Conservation (phyloP, 2,329 filamentous ascomycete species). For the Claviceps lovelessii region DNA sequence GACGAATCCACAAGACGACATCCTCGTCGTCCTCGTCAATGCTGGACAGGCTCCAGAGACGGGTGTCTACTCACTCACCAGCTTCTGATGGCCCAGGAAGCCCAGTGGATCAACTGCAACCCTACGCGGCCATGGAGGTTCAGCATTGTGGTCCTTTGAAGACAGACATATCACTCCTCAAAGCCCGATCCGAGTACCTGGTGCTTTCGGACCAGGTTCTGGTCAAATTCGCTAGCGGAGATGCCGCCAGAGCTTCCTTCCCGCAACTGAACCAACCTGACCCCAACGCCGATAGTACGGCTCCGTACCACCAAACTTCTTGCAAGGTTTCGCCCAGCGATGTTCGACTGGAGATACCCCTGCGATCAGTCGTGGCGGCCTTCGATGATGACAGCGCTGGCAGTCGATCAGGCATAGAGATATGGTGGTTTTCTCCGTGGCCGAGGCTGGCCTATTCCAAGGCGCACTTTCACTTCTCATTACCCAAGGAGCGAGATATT, state of each 20-base stretch:
- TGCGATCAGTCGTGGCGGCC: slow-evolving; percentile 36
- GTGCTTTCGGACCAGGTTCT: slow-evolving; percentile 37
- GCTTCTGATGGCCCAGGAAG: slow-evolving; percentile 16
- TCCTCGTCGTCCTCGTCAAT: slow-evolving; percentile 26
- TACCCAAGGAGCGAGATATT: slow-evolving; percentile 34
- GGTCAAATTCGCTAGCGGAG: slow-evolving; percentile 33
- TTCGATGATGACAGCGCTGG: slow-evolving; percentile 37
- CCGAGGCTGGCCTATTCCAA: slow-evolving; percentile 32
- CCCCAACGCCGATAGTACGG: slow-evolving; percentile 10
- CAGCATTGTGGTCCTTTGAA: slow-evolving; percentile 34
- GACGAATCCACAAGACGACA: slow-evolving; percentile 24
- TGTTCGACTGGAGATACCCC: slow-evolving; percentile 31
- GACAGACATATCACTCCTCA: slow-evolving; percentile 33
- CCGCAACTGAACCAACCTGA: slow-evolving; percentile 25
- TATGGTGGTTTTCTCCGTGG: slow-evolving; percentile 39
- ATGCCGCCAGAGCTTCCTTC: slow-evolving; percentile 33
- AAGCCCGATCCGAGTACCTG: slow-evolving; percentile 34
- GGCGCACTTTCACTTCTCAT: slow-evolving; percentile 33
- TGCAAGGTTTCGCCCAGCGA: slow-evolving; percentile 21
- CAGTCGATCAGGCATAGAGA: slow-evolving; percentile 37
- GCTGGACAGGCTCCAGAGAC: slow-evolving; percentile 27
- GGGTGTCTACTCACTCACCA: slow-evolving; percentile 24
- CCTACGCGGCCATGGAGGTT: slow-evolving; percentile 25
- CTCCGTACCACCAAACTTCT: slow-evolving; percentile 11
- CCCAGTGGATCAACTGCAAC: slow-evolving; percentile 16